phyloP scores from a whole-genome alignment of 345 rosid species.

The Citrus maxima region DNA sequence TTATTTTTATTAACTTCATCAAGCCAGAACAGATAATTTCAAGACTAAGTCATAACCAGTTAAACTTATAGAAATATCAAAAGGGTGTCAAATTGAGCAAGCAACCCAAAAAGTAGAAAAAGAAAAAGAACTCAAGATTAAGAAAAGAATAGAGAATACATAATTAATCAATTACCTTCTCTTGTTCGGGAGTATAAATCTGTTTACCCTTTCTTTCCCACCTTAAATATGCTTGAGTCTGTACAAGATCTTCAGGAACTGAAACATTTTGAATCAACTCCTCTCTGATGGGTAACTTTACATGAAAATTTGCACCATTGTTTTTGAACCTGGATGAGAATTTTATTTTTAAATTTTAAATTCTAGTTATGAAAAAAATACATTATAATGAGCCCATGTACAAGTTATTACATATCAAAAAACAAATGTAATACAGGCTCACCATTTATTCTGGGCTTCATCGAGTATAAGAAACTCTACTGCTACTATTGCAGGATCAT shows the following conservation, averaged over 20 bases:
- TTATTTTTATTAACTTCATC: neutral
- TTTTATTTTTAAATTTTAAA: neutral
- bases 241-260: conserved; percentile 96
- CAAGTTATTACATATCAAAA: conserved; percentile 1
- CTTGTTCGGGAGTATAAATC: conserved; percentile 70
- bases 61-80: neutral
- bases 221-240: conserved; percentile 83
- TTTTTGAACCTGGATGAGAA: conserved; percentile 69
- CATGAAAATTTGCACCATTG: conserved; percentile 77
- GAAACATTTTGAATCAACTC: conserved; percentile 38
- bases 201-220: conserved; percentile 99
- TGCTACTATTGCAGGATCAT: conserved; percentile 72
- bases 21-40: neutral
- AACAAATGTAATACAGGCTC: conserved; percentile 25
- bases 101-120: neutral
- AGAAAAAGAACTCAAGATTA: neutral
- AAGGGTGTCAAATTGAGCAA: neutral
- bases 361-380: neutral
- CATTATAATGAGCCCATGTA: conserved; percentile 6
- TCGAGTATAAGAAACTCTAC: conserved; percentile 89
- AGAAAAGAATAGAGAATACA: neutral
- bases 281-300: conserved; percentile 57
- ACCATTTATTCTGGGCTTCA: conserved; percentile 86
- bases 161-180: conserved; percentile 45
- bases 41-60: neutral